Base-by-base conservation (phyloP, 2,329 filamentous ascomycete genomes). In the Incumbomyces lentus region DNA sequence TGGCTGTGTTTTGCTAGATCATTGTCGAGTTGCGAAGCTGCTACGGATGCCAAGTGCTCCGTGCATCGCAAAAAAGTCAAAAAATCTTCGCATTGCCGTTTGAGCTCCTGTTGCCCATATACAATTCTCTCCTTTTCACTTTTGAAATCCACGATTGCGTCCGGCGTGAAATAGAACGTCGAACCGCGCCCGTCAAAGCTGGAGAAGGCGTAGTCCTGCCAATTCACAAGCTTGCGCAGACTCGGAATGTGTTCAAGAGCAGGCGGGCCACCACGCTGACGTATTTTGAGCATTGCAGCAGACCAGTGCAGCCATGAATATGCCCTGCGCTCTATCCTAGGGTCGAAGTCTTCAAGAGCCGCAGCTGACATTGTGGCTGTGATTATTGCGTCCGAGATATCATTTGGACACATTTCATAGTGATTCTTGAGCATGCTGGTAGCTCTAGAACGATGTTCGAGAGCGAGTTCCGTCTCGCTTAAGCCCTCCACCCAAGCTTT, bases 301-400 rank as follows among this genome's bases (percentile, higher is more conserved):
- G 62, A 60, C 63, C 66, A 67, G 39, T 67, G 64, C n/a, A 61
- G 55, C 63, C 63, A 64, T 33, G 63, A 64, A 40, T 60, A 60
- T 39, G 60, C 55, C 36, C 65, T 65, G 38, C 59, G 61, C 8
- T 62, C 64, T 8, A 60, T 58, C 1, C 63, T 61, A 5, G 64
- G 62, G 42, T 67, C 64, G 37, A 65, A 65, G 40, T 67, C 62
- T 46, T 66, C 65, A 7, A 67, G 52, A 2, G 63, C 62, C 14
- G 64, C 64, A 6, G 64, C 64, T 41, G 62, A 67, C 43, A 67
- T 52, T 19, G 62, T 66, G 11, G 65, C 61, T 13, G 63, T 61
- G 33, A 68, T 66, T 1, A 62, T 60, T n/a, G 59, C 59, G 43
- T 67, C 62, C 6, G 64, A 65, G 26, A 56, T 59, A 30, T 66